These are phyloP conservation scores for Aplosporella prunicola DNA, from an alignment of 2,329 filamentous ascomycete genomes.

Conservation along the genomic window DNA sequence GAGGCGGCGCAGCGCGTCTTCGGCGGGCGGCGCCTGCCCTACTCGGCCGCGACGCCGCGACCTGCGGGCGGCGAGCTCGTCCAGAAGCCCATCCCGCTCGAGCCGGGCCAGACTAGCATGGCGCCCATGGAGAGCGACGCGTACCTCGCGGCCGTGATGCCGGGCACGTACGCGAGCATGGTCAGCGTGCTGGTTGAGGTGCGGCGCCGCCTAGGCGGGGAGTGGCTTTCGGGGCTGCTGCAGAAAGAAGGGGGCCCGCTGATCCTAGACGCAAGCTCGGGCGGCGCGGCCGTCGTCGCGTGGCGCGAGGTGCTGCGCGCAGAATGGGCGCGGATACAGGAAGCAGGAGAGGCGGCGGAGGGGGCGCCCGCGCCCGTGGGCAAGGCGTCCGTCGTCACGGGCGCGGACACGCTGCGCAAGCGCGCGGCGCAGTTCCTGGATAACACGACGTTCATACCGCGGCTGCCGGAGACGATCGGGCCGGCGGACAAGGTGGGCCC, in stretches of 20 bases:
- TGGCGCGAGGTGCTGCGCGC: constrained; percentile 71
- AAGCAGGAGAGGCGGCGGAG: constrained; percentile 18
- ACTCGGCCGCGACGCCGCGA: constrained; percentile 63
- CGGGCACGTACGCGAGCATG: constrained; percentile 59
- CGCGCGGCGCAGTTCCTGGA: constrained; percentile 69
- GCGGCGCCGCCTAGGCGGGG: constrained; percentile 59
- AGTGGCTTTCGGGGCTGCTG: constrained; percentile 60
- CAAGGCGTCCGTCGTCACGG: constrained; percentile 72
- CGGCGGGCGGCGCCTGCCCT: constrained; percentile 66
- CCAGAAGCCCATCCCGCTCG: constrained; percentile 56
- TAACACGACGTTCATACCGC: constrained; percentile 84
- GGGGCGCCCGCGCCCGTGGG: constrained; percentile 44
- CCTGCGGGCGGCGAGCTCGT: constrained; percentile 42
- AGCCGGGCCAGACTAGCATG: constrained; percentile 58
- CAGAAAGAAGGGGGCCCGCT: constrained; percentile 51
- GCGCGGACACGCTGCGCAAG: constrained; percentile 62
- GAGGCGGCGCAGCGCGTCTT: constrained; percentile 64
- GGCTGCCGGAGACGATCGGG: constrained; percentile 78
- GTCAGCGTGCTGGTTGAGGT: constrained; percentile 63
- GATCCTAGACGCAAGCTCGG: constrained; percentile 65
- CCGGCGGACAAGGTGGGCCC: constrained; percentile 37
- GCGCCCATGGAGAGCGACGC: constrained; percentile 65
- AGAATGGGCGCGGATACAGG: constrained; percentile 65
- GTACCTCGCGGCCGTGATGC: constrained; percentile 60
- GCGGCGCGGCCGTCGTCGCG: constrained; percentile 62